Evolutionary conservation across 169 alveolate genomes (phyloP), one percentile per base, ranked within the genome.

Genomic region (Cryptosporidium sp.): DNA sequence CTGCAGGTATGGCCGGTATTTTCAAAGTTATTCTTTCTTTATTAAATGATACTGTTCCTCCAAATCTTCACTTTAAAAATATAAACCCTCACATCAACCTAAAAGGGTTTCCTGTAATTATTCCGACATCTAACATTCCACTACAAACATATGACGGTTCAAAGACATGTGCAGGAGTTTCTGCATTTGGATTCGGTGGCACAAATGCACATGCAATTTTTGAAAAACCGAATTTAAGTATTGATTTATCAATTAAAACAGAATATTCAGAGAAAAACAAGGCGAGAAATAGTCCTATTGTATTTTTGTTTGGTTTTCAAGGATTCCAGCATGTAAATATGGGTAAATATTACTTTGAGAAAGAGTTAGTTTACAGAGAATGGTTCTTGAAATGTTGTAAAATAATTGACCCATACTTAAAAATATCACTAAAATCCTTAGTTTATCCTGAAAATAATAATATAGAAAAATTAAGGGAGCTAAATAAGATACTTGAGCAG

Each of bases 131-230:
- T 9, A 70, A 84, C 23, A 55, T 85, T 23, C 85, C 93, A n/a
- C 48, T 91, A 18, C 91, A 91, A 18, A 67, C 89, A 29, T 71
- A 73, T 51, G 70, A 69, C 16, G 65, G 69, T 10, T 69, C 65
- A 62, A 86, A 41, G 43, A 67, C 37, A 59, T 35, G 69, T 35
- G 94, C 93, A 10, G 95, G 95, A 5, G 92, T 93, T 43, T 85
- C 93, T 68, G 86, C 95, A 9, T 93, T 93, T 70, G 95, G 95
- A 4, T 93, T 93, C 67, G 95, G 95, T 39, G 95, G 95, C 9
- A 91, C 95, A 26, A 93, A 93, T 67, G 94, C 93, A 16, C 95
- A 93, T 45, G 95, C 92, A 69, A 87, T 93, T 35, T 71, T 93
- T 62, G 94, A 92, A 70, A 92, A 91, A 58, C 92, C 93, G 6